phyloP scores from a whole-genome alignment of 1,284 basidiomycete genomes.

The Apiotrichum sp. region DNA sequence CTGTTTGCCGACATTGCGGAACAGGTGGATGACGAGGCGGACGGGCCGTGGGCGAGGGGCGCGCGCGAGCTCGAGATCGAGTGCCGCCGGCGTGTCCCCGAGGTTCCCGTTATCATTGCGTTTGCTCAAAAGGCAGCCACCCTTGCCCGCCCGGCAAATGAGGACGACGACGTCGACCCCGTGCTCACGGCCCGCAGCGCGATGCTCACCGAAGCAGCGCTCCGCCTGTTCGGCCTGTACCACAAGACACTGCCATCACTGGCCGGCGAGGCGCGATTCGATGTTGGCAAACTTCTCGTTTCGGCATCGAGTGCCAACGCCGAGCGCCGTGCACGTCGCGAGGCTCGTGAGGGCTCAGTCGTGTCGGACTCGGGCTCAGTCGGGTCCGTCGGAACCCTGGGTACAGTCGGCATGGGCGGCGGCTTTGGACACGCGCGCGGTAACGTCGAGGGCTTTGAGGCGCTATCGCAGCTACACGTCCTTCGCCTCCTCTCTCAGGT shows the following conservation, averaged over 20 bases:
- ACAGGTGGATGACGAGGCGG: slow-evolving; percentile 52
- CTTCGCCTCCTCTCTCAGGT: slow-evolving; percentile 64
- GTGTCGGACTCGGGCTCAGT: slow-evolving; percentile 40
- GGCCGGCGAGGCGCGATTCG: slow-evolving; percentile 72
- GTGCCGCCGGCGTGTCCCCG: slow-evolving; percentile 68
- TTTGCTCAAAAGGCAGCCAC: slow-evolving; percentile 58
- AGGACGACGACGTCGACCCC: slow-evolving; percentile 40
- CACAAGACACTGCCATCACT: slow-evolving; percentile 67
- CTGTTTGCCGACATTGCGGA: slow-evolving; percentile 54
- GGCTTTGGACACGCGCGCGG: slow-evolving; percentile 47
- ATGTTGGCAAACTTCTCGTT: slow-evolving; percentile 71
- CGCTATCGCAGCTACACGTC: slow-evolving; percentile 68
- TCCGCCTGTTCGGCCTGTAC: slow-evolving; percentile 77
- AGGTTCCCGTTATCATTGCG: slow-evolving; percentile 72
- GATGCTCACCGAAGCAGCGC: slow-evolving; percentile 68
- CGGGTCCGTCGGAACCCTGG: slow-evolving; percentile 39
- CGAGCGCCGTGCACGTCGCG: slow-evolving; percentile 37
- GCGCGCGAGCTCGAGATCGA: slow-evolving; percentile 65
- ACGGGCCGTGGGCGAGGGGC: slow-evolving; percentile 64
- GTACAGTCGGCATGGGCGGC: slow-evolving; percentile 47
- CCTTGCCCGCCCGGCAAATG: slow-evolving; percentile 39
- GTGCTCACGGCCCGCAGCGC: slow-evolving; percentile 45
- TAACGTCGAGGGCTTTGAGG: slow-evolving; percentile 53
- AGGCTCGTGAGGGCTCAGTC: slow-evolving; percentile 42
- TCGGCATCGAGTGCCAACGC: slow-evolving; percentile 49